These are phyloP conservation scores for Collybiopsis luxurians DNA, from an alignment of 768 basidiomycete species.

Conservation along the genomic window DNA sequence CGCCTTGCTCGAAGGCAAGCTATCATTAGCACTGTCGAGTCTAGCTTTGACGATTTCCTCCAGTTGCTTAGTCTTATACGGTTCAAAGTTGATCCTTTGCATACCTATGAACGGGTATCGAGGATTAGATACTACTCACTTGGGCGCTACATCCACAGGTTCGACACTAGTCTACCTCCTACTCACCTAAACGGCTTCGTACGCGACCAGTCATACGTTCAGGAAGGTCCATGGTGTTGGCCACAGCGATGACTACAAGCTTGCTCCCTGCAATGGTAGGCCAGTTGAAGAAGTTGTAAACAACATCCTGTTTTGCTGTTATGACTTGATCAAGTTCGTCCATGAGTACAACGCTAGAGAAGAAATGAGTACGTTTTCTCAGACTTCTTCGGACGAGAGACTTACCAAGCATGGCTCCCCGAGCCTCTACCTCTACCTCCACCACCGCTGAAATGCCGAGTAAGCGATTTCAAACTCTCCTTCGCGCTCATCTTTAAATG, in stretches of 20 bases:
- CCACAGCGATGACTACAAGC: slow-evolving; percentile 93
- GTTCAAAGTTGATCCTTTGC: slow-evolving; percentile 88
- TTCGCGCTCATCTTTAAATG: slow-evolving; percentile 70
- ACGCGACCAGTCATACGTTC: slow-evolving; percentile 94
- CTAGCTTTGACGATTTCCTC: slow-evolving; percentile 86
- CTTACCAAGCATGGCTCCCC: slow-evolving; percentile 84
- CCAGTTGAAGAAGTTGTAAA: slow-evolving; percentile 99
- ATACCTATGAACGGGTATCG: slow-evolving; percentile 51
- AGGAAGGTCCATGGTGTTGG: slow-evolving; percentile 97
- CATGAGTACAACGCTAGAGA: slow-evolving; percentile 86
- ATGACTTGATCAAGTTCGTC: slow-evolving; percentile 98
- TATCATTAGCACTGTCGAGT: slow-evolving; percentile 55
- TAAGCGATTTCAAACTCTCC: slow-evolving; percentile 78
- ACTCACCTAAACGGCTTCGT: slow-evolving; percentile 82
- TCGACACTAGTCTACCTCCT: too few relatives aligned
- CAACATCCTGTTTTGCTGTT: slow-evolving; percentile 95
- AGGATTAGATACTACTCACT: too few relatives aligned
- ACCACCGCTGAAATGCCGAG: slow-evolving; percentile 70
- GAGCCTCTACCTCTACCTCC: slow-evolving; percentile 62
- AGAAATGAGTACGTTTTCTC: neutral
- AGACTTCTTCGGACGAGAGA: slow-evolving; percentile 8
- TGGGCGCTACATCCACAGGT: too few relatives aligned
- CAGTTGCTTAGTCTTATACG: slow-evolving; percentile 78
- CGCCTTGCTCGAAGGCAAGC: slow-evolving; percentile 45
- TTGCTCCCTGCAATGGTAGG: slow-evolving; percentile 86